These are phyloP conservation scores for Ocimum tenuiflorum DNA, from an alignment of 257 asterid genomes.

Conservation along the genomic window DNA sequence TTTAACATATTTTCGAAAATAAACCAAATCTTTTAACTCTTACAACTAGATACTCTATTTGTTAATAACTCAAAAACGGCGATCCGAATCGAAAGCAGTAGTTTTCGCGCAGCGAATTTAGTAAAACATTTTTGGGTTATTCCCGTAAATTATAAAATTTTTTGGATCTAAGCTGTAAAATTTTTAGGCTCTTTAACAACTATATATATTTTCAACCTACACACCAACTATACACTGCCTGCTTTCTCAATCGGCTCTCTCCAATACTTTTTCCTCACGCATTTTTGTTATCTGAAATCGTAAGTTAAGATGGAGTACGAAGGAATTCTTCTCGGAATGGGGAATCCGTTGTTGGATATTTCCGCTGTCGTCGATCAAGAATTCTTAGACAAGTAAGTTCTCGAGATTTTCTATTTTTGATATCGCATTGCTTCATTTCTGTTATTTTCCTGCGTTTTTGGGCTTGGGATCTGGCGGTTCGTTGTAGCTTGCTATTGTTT, in stretches of 20 bases:
- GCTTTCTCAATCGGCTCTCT: constrained; percentile 1
- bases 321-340: constrained; percentile 86
- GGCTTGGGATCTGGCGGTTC: constrained; percentile 27
- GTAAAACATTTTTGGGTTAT: too few relatives aligned
- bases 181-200: background rate
- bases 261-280: background rate
- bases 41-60: too few relatives aligned
- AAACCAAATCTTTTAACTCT: too few relatives aligned
- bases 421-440: background rate
- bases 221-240: background rate
- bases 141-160: too few relatives aligned
- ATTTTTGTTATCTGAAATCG: constrained; percentile 16
- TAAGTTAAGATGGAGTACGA: constrained; percentile 46
- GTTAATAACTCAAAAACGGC: too few relatives aligned
- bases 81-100: too few relatives aligned
- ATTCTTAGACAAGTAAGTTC: constrained; percentile 63
- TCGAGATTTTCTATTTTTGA: background rate
- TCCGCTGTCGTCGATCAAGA: constrained; percentile 84
- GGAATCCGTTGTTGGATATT: constrained; percentile 79
- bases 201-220: constrained; percentile 13
- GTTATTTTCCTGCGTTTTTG: background rate
- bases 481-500: background rate
- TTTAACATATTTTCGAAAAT: too few relatives aligned
- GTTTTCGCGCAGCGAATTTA: too few relatives aligned
- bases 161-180: background rate